Conservation (phyloP, 176 grass and related monocot genomes). For the Musa schizocarpa region DNA sequence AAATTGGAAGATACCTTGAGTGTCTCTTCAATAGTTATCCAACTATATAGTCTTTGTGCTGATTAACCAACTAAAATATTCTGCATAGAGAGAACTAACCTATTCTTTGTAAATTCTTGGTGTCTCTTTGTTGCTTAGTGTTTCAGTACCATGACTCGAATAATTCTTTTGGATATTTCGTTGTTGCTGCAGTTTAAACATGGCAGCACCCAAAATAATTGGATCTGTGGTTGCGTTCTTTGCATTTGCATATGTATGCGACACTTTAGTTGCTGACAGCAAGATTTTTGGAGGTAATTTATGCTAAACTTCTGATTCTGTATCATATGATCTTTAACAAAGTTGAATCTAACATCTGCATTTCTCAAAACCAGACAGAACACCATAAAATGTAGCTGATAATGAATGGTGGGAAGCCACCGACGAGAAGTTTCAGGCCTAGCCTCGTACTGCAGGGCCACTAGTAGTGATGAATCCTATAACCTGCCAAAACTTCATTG, state of each 20-base stretch:
- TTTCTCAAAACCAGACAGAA: background rate
- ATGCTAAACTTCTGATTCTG: background rate
- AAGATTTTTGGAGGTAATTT: slow-evolving; percentile 33
- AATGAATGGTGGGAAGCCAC: slow-evolving; percentile 1
- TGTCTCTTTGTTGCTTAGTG: background rate
- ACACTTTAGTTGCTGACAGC: slow-evolving; percentile 20
- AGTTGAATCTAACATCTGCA: background rate
- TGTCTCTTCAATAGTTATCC: too few relatives aligned
- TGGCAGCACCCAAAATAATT: slow-evolving; percentile 26
- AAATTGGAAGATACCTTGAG: too few relatives aligned
- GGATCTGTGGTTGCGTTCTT: slow-evolving; percentile 31
- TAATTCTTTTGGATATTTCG: background rate
- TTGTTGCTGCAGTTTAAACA: slow-evolving; percentile 3
- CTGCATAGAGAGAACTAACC: too few relatives aligned
- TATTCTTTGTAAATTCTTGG: too few relatives aligned
- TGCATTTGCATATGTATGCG: slow-evolving; percentile 28
- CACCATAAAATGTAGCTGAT: background rate
- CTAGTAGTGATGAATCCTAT: background rate
- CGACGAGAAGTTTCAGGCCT: slow-evolving; percentile 6
- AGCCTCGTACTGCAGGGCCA: background rate
- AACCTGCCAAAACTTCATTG: background rate
- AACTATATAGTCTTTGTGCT: too few relatives aligned
- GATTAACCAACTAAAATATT: too few relatives aligned
- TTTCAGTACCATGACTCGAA: background rate
- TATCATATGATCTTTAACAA: background rate